Evolutionary conservation across 192 early-diverging fungal genomes (phyloP), one percentile per base, ranked within the genome.

Genomic region (Obelidium mucronatum): DNA sequence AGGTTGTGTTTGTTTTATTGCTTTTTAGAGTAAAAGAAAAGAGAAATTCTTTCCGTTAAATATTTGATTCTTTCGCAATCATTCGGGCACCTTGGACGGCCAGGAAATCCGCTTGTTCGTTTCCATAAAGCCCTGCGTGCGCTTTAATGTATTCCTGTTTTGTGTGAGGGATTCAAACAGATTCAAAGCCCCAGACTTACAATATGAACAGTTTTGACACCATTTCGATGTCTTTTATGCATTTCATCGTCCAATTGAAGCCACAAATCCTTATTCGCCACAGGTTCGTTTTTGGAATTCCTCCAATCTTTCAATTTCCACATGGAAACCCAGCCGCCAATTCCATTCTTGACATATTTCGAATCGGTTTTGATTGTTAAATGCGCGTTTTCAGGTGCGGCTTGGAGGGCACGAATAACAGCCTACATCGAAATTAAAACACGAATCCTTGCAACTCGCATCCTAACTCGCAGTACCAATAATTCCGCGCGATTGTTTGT

Each of bases 191-290:
- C 31, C 40, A 17, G 28, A 40, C 59, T 74, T 60, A 67, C 77
- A 73, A 78, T 39, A 34, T 67, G 34, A 30, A 76, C 74, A 55
- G 11, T 51, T n/a, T 33, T n/a, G 28, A 15, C 51, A 3, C 60
- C 69, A 8, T 40, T 26, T 40, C 24, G 40, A n/a, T 26, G n/a
- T 33, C 74, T 70, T 17, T 69, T 69, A 13, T 81, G 82, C 19
- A 86, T 77, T 54, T 83, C 72, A 11, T 33, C 37, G 19, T 92
- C 73, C 26, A 94, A 78, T 1, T 70, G 55, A 67, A 80, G 74
- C 77, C 96, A 93, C 17, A 97, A 76, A 80, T 97, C 96, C 73
- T 86, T 78, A 75, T 98, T 97, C 68, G 88, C 39, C 3, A 98
- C 94, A 0, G 70, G 60, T 22, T 76, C 83, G 4, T 91, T 88